These are phyloP conservation scores for Metschnikowia proteae DNA, from an alignment of 805 yeast genomes.

Conservation along the genomic window DNA sequence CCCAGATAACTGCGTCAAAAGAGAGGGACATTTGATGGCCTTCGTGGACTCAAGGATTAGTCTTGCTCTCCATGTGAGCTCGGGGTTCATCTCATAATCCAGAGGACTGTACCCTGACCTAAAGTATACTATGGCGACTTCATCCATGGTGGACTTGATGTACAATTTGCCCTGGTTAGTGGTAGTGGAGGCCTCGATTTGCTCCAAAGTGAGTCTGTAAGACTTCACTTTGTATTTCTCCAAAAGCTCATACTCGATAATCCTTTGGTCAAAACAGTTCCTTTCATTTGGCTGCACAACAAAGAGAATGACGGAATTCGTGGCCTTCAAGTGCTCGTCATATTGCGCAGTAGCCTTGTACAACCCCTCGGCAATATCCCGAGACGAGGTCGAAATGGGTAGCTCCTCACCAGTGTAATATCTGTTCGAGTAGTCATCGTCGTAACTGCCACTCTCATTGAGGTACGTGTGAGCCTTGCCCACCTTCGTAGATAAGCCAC, in stretches of 20 bases:
- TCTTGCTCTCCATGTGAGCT: constrained; percentile 75
- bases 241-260: constrained; percentile 68
- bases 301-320: constrained; percentile 56
- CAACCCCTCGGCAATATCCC: constrained; percentile 62
- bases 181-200: constrained; percentile 44
- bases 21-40: constrained; percentile 90
- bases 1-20: constrained; percentile 87
- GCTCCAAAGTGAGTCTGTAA: constrained; percentile 63
- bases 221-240: constrained; percentile 54
- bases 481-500: constrained; percentile 80
- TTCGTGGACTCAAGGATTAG: constrained; percentile 62
- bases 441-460: constrained; percentile 57
- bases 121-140: constrained; percentile 84
- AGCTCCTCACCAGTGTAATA: constrained; percentile 47
- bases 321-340: constrained; percentile 21
- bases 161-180: constrained; percentile 47
- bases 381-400: constrained; percentile 66
- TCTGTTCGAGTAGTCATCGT: constrained; percentile 34
- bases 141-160: constrained; percentile 54
- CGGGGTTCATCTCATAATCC: constrained; percentile 59
- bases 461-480: constrained; percentile 69
- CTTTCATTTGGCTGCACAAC: constrained; percentile 83
- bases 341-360: constrained; percentile 63
- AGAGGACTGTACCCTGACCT: constrained; percentile 85
- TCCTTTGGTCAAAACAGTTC: constrained; percentile 88